Evolutionary conservation across 768 basidiomycete species (phyloP).

Genomic region (Agrocybe praecox): DNA sequence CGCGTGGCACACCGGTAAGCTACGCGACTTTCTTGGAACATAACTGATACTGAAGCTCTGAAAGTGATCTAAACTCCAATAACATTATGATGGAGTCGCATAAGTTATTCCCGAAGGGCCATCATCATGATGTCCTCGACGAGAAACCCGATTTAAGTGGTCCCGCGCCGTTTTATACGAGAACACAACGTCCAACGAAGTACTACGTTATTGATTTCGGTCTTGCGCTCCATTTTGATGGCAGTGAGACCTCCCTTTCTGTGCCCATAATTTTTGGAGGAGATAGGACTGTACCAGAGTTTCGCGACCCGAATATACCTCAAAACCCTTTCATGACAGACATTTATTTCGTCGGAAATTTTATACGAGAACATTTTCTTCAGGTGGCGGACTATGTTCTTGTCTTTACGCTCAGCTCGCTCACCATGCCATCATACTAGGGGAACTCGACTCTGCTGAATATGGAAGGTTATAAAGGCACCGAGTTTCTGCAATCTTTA

Average conservation of each 20-base stretch:
- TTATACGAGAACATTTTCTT: slow-evolving; percentile 6
- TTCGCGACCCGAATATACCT: not conserved
- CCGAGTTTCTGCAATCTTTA: slow-evolving; percentile 34
- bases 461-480: not conserved
- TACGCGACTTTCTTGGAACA: not conserved
- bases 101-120: slow-evolving; percentile 15
- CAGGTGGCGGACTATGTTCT: not conserved
- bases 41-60: not conserved
- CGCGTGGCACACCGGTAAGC: slow-evolving; percentile 19
- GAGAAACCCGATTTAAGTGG: slow-evolving; percentile 21
- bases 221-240: slow-evolving; percentile 26
- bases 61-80: not conserved
- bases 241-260: slow-evolving; percentile 20
- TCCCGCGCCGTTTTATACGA: slow-evolving; percentile 15
- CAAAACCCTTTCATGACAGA: slow-evolving; percentile 9
- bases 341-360: slow-evolving; percentile 7
- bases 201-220: slow-evolving; percentile 43
- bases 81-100: slow-evolving; percentile 23
- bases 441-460: not conserved
- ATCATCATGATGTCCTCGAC: slow-evolving; percentile 14
- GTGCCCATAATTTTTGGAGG: slow-evolving; percentile 36
- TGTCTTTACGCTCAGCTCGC: not conserved
- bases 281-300: slow-evolving; percentile 30
- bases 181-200: slow-evolving; percentile 28
- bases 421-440: not conserved